phyloP scores from a whole-genome alignment of 129 eudicot genomes.

The Gnaphalium uliginosum region DNA sequence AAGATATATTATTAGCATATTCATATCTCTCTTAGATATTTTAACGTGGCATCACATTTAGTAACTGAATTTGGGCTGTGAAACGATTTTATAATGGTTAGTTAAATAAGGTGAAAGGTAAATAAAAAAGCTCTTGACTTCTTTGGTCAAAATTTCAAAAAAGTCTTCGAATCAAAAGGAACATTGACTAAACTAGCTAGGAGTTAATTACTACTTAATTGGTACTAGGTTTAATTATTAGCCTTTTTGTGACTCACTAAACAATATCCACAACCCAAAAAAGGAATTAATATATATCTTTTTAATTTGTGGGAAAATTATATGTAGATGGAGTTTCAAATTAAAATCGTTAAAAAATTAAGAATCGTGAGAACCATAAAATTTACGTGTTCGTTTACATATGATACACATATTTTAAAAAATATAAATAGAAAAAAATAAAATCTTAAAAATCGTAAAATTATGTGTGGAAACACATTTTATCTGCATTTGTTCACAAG shows the following conservation, averaged over 20 bases:
- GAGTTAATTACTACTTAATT: not conserved
- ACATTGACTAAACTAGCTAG: constrained; percentile 9
- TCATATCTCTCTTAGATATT: constrained; percentile 15
- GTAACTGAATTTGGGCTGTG: constrained; percentile 1
- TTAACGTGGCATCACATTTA: constrained; percentile 19
- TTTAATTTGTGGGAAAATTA: too few species aligned
- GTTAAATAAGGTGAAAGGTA: constrained; percentile 2
- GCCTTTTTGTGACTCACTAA: not conserved
- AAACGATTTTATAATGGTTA: constrained; percentile 3
- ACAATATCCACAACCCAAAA: not conserved
- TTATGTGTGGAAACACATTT: too few species aligned
- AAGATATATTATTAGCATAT: not conserved
- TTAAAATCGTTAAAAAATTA: too few species aligned
- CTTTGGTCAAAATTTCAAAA: constrained; percentile 29
- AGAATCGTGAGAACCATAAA: too few species aligned
- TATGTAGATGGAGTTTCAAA: too few species aligned
- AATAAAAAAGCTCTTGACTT: not conserved
- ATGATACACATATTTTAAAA: too few species aligned
- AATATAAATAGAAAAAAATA: too few species aligned
- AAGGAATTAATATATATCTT: too few species aligned
- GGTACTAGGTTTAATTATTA: constrained; percentile 13
- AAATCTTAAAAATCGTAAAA: too few species aligned
- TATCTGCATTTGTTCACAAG: too few species aligned
- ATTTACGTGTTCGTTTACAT: too few species aligned
- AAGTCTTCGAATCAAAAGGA: constrained; percentile 5